Percentiles rank a stretch among this genome's conserved stretches.
Conservation (phyloP, 768 basidiomycete species). For the Trametes meyenii region DNA sequence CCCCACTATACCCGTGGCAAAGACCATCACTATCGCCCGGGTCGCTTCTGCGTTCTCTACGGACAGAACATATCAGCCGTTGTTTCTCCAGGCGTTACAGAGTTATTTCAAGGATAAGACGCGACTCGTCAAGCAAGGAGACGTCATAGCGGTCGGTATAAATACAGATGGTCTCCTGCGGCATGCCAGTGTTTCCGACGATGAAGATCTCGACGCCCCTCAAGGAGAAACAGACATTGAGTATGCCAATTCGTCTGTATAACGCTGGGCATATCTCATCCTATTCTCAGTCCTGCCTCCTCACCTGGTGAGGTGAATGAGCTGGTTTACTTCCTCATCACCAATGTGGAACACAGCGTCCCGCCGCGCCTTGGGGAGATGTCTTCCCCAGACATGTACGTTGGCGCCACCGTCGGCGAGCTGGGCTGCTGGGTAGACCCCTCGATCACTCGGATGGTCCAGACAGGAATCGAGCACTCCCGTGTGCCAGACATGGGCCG, state of each 20-base stretch:
- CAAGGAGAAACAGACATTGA: not conserved
- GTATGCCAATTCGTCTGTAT: not conserved
- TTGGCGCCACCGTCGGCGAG: constrained; percentile 62
- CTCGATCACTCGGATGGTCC: constrained; percentile 70
- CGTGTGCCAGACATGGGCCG: constrained; percentile 55
- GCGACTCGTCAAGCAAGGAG: constrained; percentile 70
- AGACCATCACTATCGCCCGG: constrained; percentile 73
- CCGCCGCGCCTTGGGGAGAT: constrained; percentile 42
- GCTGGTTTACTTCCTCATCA: constrained; percentile 76
- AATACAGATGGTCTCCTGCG: constrained; percentile 48
- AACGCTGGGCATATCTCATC: not conserved
- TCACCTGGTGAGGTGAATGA: constrained; percentile 38
- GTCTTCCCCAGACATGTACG: constrained; percentile 47
- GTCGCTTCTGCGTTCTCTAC: constrained; percentile 75
- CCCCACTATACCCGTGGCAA: constrained; percentile 69
- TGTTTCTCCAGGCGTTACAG: constrained; percentile 65
- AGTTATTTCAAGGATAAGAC: constrained; percentile 56
- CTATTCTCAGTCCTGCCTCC: not conserved
- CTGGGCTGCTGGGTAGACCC: constrained; percentile 87
- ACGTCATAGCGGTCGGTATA: constrained; percentile 68
- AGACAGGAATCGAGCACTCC: constrained; percentile 75
- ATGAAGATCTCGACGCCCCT: constrained; percentile 4
- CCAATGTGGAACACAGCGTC: constrained; percentile 70
- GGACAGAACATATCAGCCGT: constrained; percentile 61
- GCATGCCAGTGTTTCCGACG: not conserved